phyloP scores from a whole-genome alignment of 345 rosid species.

The Aegle marmelos region DNA sequence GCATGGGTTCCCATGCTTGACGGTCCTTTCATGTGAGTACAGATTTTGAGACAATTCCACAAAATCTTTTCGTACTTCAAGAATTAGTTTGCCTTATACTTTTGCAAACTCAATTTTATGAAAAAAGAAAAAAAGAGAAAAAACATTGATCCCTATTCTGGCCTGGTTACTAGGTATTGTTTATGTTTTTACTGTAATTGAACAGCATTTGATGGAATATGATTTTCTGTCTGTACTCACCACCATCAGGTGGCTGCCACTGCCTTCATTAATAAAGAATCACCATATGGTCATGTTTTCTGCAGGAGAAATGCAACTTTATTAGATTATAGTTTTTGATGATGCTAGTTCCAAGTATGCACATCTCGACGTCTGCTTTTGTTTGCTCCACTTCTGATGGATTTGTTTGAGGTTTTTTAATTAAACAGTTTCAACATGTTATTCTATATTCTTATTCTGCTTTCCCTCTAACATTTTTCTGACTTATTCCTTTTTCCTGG shows the following conservation, averaged over 20 bases:
- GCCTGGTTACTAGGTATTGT: background rate
- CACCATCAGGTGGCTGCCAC: background rate
- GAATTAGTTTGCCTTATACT: background rate
- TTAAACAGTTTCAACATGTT: background rate
- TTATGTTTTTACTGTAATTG: background rate
- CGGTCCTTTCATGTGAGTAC: conserved; percentile 56
- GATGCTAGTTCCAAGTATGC: background rate
- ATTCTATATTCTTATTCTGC: background rate
- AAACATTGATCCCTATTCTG: background rate
- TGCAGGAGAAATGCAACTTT: background rate
- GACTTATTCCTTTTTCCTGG: background rate
- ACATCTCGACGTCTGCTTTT: background rate
- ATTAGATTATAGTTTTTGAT: background rate
- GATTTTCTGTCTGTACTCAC: background rate
- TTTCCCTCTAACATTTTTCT: conserved; percentile 9
- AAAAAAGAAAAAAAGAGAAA: background rate
- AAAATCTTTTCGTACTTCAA: background rate
- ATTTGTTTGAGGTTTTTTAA: background rate
- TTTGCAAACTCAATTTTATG: background rate
- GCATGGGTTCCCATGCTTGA: conserved; percentile 82
- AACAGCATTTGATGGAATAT: background rate
- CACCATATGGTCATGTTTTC: background rate
- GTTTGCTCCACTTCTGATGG: background rate
- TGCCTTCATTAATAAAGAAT: background rate
- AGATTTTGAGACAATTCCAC: conserved; percentile 7